Evolutionary conservation across 805 yeast species (phyloP), one percentile per base, ranked within the genome.

Genomic region (Kuraishia cidri): DNA sequence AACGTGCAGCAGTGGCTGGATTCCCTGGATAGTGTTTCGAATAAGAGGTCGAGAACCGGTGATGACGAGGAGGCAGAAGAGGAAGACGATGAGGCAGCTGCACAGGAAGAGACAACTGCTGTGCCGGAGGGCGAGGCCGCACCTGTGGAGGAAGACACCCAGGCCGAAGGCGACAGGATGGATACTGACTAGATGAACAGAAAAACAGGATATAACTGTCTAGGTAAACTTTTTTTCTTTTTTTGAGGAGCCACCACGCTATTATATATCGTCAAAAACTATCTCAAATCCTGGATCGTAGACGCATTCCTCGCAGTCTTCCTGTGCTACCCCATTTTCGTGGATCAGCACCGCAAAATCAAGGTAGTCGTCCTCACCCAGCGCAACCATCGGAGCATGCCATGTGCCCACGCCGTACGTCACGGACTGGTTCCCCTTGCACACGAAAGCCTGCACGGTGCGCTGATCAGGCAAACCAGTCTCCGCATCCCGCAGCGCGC

Each of bases 381-480:
- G 53, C 2, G 85, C 90, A 15, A 90, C 79, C 97, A 88, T 88
- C 3, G 97, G 97, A 0, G 97, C 95, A 52, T 88, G 97, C 97
- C 97, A 88, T 4, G 79, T 72, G 1, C 81, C 85, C 9, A 69
- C 72, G 0, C 87, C 94, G 52, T 87, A 87, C 0, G 96, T 88
- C 4, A 88, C 86, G 0, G 95, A 83, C 48, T 87, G 95, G 50
- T 83, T 79, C 0, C 95, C 95, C 35, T 59, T 67, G 42, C 88
- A 84, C 5, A 74, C 42, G 46, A 87, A 88, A 0, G 94, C 95
- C 41, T 62, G 66, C 8, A 79, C 45, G 0, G 71, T 56, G 2
- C 57, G 43, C n/a, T 72, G 67, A 43, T 81, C 83, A 0, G 96
- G 95, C 27, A 76, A 44, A 3, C 60, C 60, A 5, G 56, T 45